Evolutionary conservation across 257 asterid genomes (phyloP).

Genomic region (Buddleja alternifolia): DNA sequence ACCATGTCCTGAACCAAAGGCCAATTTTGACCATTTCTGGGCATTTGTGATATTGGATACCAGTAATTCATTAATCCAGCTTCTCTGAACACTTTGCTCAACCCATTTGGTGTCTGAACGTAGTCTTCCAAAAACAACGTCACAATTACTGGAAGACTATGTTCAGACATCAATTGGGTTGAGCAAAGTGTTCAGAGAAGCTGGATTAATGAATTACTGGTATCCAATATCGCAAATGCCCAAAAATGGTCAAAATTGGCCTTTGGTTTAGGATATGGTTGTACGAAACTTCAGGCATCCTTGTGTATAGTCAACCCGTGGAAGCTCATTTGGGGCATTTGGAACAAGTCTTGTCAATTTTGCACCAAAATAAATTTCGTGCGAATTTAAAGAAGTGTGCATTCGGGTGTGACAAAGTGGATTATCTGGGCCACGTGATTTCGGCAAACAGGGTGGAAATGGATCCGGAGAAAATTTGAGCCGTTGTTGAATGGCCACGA

Average conservation of each 20-base stretch:
- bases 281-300: slow-evolving; percentile 60
- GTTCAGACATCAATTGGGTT: slow-evolving; percentile 64
- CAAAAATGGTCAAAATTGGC: slow-evolving; percentile 67
- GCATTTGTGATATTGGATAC: slow-evolving; percentile 74
- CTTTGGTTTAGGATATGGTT: slow-evolving; percentile 69
- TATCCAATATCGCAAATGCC: slow-evolving; percentile 78
- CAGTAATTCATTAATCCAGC: slow-evolving; percentile 71
- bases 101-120: slow-evolving; percentile 60
- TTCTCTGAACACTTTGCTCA: slow-evolving; percentile 56
- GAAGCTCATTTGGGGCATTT: too few species aligned
- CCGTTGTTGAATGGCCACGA: too few species aligned
- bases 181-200: slow-evolving; percentile 54
- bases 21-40: slow-evolving; percentile 68
- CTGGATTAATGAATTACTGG: slow-evolving; percentile 72
- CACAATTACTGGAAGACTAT: slow-evolving; percentile 83
- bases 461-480: too few species aligned
- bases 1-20: slow-evolving; percentile 75
- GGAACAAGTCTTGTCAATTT: too few species aligned
- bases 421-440: too few species aligned
- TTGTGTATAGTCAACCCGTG: too few species aligned
- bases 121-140: slow-evolving; percentile 77
- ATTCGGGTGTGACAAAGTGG: too few species aligned
- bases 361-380: too few species aligned
- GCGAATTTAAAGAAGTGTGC: too few species aligned
- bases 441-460: too few species aligned